Evolutionary conservation across 1,284 basidiomycete species (phyloP).

Genomic region (Wallemia ichthyophaga): DNA sequence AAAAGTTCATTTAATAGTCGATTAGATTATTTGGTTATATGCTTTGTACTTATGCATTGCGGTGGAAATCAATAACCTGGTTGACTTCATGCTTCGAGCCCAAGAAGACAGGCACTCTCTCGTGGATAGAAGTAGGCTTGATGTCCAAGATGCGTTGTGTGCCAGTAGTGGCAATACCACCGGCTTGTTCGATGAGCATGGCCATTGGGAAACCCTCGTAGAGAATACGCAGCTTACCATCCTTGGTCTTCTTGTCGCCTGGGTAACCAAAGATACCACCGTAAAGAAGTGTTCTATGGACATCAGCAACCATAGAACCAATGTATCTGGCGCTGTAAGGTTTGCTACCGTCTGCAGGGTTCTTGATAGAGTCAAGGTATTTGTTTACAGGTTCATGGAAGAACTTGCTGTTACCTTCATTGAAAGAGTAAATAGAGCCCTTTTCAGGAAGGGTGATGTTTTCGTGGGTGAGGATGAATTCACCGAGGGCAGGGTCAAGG

Average conservation of each 20-base stretch:
- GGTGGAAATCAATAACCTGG: not conserved
- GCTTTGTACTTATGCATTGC: not conserved
- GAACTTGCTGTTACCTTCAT: conserved; percentile 89
- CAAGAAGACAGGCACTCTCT: conserved; percentile 76
- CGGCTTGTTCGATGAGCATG: conserved; percentile 83
- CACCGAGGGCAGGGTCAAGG: conserved; percentile 74
- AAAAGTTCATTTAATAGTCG: not conserved
- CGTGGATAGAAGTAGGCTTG: conserved; percentile 60
- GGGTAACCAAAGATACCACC: conserved; percentile 98
- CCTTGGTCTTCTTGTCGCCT: conserved; percentile 89
- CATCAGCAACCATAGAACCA: conserved; percentile 96
- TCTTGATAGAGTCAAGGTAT: conserved; percentile 91
- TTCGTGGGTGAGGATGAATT: conserved; percentile 97
- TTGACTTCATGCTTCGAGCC: conserved; percentile 74
- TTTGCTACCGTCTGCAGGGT: conserved; percentile 34
- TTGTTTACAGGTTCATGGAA: conserved; percentile 59
- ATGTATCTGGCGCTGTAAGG: conserved; percentile 90
- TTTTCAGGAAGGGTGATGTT: conserved; percentile 76
- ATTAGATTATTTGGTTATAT: no score
- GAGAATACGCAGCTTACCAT: conserved; percentile 70
- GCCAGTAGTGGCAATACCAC: conserved; percentile 84
- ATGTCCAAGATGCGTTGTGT: conserved; percentile 75
- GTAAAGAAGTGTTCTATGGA: conserved; percentile 83
- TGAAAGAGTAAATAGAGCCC: conserved; percentile 99
- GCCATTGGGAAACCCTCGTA: conserved; percentile 99